These are phyloP conservation scores for Rubia peregrina DNA, from an alignment of 305 asterid species.

Conservation along the genomic window DNA sequence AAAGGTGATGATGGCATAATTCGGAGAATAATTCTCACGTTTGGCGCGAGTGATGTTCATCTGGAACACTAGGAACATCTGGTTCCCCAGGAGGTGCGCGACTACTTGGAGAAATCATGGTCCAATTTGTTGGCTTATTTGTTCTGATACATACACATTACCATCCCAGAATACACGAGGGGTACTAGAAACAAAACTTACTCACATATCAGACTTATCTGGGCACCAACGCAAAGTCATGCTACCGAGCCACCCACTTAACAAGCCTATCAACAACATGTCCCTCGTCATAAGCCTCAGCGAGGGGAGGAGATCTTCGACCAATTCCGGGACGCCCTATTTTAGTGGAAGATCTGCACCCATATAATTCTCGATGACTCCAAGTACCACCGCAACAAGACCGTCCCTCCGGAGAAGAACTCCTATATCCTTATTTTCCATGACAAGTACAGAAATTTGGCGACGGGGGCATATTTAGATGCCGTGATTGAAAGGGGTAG, in stretches of 20 bases:
- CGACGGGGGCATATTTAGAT: constrained; percentile 10
- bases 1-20: neutral
- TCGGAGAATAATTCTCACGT: constrained; percentile 11
- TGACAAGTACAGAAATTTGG: neutral
- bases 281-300: constrained; percentile 23
- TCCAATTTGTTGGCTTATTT: neutral
- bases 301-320: constrained; percentile 23
- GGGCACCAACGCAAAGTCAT: constrained; percentile 20
- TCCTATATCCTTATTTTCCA: constrained; percentile 13
- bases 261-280: constrained; percentile 19
- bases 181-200: constrained; percentile 19
- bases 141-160: constrained; percentile 13
- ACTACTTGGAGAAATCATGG: constrained; percentile 8
- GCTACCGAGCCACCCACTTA: constrained; percentile 14
- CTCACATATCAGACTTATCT: constrained; percentile 13
- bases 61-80: constrained; percentile 18
- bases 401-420: constrained; percentile 17
- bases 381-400: neutral
- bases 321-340: constrained; percentile 15
- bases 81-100: constrained; percentile 6
- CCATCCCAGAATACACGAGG: constrained; percentile 11
- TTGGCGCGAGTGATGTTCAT: constrained; percentile 21
- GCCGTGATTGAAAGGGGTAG: constrained; percentile 12
- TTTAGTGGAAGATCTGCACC: constrained; percentile 9
- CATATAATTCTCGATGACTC: neutral